Percentiles rank a stretch among this genome's conserved stretches.
These are phyloP conservation scores for Pseudoscleropodium purum DNA, from an alignment of 225 moss, liverwort and hornwort genomes.

Conservation along the genomic window DNA sequence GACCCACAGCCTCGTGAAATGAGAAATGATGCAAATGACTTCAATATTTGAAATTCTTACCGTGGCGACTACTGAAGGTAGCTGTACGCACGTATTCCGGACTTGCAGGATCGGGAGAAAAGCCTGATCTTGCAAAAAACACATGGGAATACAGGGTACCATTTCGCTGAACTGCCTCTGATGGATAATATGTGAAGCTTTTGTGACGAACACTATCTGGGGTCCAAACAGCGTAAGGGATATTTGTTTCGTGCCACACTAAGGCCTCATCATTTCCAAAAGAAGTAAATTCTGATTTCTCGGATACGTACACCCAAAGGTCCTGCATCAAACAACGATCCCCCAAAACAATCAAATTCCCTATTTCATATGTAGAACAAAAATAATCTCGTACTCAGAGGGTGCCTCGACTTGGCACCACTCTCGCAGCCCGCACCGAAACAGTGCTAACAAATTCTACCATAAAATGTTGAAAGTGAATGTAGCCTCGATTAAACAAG, in stretches of 20 bases:
- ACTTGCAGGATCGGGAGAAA: slow-evolving; percentile 66
- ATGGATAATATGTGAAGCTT: slow-evolving; percentile 38
- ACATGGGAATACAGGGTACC: slow-evolving; percentile 64
- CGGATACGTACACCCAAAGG: slow-evolving; percentile 75
- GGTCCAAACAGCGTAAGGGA: slow-evolving; percentile 87
- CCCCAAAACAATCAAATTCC: neutral
- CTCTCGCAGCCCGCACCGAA: neutral
- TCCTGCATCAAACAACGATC: slow-evolving; percentile 34
- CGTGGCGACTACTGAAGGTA: slow-evolving; percentile 47
- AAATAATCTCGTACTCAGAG: neutral
- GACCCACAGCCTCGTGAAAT: neutral
- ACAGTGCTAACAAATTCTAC: neutral
- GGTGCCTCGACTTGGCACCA: neutral
- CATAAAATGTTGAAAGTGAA: neutral
- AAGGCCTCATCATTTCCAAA: slow-evolving; percentile 55
- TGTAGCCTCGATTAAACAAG: neutral
- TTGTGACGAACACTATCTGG: slow-evolving; percentile 46
- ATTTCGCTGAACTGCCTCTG: slow-evolving; percentile 71
- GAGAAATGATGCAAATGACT: neutral
- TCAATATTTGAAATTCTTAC: slow-evolving; percentile 18
- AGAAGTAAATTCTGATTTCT: slow-evolving; percentile 46
- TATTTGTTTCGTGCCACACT: slow-evolving; percentile 78
- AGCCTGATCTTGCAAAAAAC: slow-evolving; percentile 75
- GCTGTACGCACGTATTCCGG: slow-evolving; percentile 39
- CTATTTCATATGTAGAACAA: neutral